Evolutionary conservation across 2,329 filamentous ascomycete species (phyloP), one percentile per base, ranked within the genome.

Genomic region (Pyricularia grisea): DNA sequence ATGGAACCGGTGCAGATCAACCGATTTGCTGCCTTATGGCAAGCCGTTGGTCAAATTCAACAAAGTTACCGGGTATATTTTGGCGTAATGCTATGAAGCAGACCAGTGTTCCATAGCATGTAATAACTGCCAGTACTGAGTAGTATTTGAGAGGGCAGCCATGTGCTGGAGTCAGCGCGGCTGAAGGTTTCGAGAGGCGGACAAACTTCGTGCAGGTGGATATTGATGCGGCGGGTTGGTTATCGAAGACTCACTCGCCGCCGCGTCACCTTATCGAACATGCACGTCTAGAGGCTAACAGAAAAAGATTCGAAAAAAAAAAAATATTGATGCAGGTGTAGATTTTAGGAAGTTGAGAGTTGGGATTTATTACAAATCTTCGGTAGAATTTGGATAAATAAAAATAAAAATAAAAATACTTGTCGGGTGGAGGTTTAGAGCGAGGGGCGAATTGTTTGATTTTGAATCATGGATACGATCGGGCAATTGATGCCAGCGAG

Each of bases 81-180:
- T 10, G 66, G 66, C 67, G 17, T 58, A 58, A 25, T 64, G 58
- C 58, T 68, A 68, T 50, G 67, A 68, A 5, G 67, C 67, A 30
- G 55, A 61, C 67, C 67, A 68, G 58, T 64, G 58, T 60, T 68
- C 67, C 50, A 68, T 68, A 68, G 67, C 67, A 64, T 68, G 58
- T 33, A 68, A 64, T 25, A 68, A 36, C 67, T 68, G 67, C 67
- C 67, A 68, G 67, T 68, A 50, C 31, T 68, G 67, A 31, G 67
- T 64, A 28, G 25, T 68, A 27, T 64, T 64, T 11, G 67, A 68
- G 27, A n/a, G 58, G 30, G 23, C 23, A 63, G 67, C 67, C 67
- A 68, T 68, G 67, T 68, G 67, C 67, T 68, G 31, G 23, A n/a
- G 36, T 28, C 33, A 50, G 65, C 25, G 23, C 31, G 31, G 27